Evolutionary conservation across 192 early-diverging fungal species (phyloP), one percentile per base, ranked within the genome.

Genomic region (Backusella circina): DNA sequence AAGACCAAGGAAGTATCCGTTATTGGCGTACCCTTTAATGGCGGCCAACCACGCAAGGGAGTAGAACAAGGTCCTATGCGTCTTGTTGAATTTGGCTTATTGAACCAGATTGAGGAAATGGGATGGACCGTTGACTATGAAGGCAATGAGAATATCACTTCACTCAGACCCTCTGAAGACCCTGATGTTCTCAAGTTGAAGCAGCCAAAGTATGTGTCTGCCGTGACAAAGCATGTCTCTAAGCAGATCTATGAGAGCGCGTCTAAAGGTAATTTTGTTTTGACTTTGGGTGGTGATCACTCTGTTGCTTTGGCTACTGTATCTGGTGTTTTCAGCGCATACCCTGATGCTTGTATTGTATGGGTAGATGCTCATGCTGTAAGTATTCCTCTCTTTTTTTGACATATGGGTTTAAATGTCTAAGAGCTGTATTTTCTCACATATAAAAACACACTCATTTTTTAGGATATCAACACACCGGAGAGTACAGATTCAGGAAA

Each of bases 221-320:
- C 80, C 23, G 95, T 96, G 5, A 91, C 94, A 2, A 79, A 92
- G 65, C 78, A 85, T 4, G 90, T 99, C 4, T 79, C 90, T 10
- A 71, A 87, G 23, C 82, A 88, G 36, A 94, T 99, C 30, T 82
- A 86, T 67, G 81, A 77, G 12, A 87, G 89, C 64, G 88, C 90
- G 78, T 82, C 79, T 75, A 77, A 87, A 75, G 91, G 93, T 12
- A 86, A 94, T 13, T 72, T 99, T 28, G 95, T 93, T 18, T 76
- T 99, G 65, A 99, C 95, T n/a, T 84, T 99, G 65, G 97, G 97
- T 70, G 97, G 97, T 31, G 97, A 99, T 83, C 97, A 99, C 78
- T 97, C 95, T 36, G 86, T 97, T 44, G 97, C 93, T 37, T 90
- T 99, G 78, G 97, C 94, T 65, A 99, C 97, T 39, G 86, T 99